A percentile compares a stretch with the other conserved stretches of the same genome.
Conservation (phyloP, 306 rosid species). For the Vicia villosa region DNA sequence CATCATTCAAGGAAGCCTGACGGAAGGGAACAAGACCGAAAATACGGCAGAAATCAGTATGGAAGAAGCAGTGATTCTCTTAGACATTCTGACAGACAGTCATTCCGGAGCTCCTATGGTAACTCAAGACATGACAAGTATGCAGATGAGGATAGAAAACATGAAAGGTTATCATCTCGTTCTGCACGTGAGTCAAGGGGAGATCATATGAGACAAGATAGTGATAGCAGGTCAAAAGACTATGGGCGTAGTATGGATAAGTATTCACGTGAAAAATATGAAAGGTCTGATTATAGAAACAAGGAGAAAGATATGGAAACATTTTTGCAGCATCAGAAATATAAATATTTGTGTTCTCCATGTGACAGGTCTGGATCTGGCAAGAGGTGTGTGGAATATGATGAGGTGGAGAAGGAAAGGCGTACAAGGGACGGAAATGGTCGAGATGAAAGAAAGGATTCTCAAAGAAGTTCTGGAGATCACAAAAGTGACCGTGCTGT, state of each 20-base stretch:
- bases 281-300: slow-evolving; percentile 55
- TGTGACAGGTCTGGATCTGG: slow-evolving; percentile 63
- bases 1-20: slow-evolving; percentile 56
- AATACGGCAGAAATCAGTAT: slow-evolving; percentile 51
- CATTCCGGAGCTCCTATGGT: slow-evolving; percentile 62
- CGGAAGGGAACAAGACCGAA: slow-evolving; percentile 58
- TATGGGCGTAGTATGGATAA: slow-evolving; percentile 48
- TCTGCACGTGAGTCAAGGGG: slow-evolving; percentile 65
- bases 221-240: slow-evolving; percentile 59
- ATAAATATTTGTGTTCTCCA: slow-evolving; percentile 56
- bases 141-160: slow-evolving; percentile 58
- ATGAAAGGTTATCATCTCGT: slow-evolving; percentile 57
- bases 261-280: slow-evolving; percentile 67
- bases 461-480: slow-evolving; percentile 60
- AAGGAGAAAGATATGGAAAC: slow-evolving; percentile 57
- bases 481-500: slow-evolving; percentile 52
- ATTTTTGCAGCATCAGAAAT: slow-evolving; percentile 45
- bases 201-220: slow-evolving; percentile 54
- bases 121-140: slow-evolving; percentile 65
- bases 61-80: slow-evolving; percentile 64
- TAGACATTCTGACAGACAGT: slow-evolving; percentile 65
- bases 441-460: slow-evolving; percentile 65
- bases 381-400: slow-evolving; percentile 51
- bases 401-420: slow-evolving; percentile 62
- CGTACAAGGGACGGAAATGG: slow-evolving; percentile 52